Conservation (phyloP, 805 yeast genomes). For the Candida nonsorbophila region DNA sequence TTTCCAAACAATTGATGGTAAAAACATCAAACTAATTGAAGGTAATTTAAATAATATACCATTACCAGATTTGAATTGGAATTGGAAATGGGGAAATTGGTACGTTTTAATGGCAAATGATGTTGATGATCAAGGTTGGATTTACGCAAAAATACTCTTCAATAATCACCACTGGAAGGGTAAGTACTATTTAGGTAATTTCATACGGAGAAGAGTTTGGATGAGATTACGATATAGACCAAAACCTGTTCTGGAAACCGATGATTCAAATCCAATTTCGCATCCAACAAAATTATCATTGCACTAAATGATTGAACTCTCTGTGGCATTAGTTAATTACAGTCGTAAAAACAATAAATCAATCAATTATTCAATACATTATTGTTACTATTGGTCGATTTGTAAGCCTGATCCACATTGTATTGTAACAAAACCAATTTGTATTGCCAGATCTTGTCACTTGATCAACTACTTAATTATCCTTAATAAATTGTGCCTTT, state of each 20-base stretch:
- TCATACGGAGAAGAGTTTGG: slow-evolving; percentile 69
- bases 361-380: background rate
- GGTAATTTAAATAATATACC: slow-evolving; percentile 31
- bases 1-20: slow-evolving; percentile 41
- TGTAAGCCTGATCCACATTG: no score
- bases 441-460: no score
- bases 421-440: no score
- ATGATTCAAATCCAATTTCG: background rate
- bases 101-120: slow-evolving; percentile 65
- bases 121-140: slow-evolving; percentile 85
- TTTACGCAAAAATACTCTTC: slow-evolving; percentile 53
- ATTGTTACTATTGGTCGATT: no score
- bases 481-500: no score
- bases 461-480: no score
- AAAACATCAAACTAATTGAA: slow-evolving; percentile 21
- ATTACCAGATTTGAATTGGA: slow-evolving; percentile 58
- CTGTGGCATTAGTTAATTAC: slow-evolving; percentile 2
- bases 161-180: slow-evolving; percentile 58
- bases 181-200: slow-evolving; percentile 49
- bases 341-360: background rate
- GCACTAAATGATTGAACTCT: slow-evolving; percentile 1
- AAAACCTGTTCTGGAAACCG: background rate
- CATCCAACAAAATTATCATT: background rate
- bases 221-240: slow-evolving; percentile 28
- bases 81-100: slow-evolving; percentile 70